These are phyloP conservation scores for Venturia asperata DNA, from an alignment of 2,329 filamentous ascomycete species.

Conservation along the genomic window DNA sequence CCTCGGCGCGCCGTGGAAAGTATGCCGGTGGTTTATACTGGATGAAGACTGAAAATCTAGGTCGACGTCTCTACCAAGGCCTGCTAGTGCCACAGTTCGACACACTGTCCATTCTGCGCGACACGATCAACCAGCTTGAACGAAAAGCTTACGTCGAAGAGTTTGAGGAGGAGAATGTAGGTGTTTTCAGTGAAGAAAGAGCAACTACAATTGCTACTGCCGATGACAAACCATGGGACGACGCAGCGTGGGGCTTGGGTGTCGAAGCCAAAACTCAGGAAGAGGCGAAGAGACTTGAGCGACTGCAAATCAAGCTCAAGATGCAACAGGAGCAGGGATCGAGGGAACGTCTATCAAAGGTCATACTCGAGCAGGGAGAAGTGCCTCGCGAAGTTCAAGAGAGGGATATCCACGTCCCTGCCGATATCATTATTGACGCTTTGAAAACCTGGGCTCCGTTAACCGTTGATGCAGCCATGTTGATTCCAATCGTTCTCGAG, in stretches of 20 bases:
- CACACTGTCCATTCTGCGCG: slow-evolving; percentile 20
- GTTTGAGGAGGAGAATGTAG: not conserved
- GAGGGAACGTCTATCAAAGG: not conserved
- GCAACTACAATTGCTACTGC: not conserved
- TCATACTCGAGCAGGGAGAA: not conserved
- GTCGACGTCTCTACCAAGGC: not conserved
- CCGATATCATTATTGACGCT: not conserved
- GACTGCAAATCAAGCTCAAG: not conserved
- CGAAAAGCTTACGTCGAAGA: not conserved
- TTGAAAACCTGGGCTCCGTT: not conserved
- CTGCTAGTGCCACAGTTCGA: slow-evolving; percentile 17
- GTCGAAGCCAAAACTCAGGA: not conserved
- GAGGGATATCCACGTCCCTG: not conserved
- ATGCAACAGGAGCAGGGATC: slow-evolving; percentile 2
- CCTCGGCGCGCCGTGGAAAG: not conserved
- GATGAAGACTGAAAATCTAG: slow-evolving; percentile 11
- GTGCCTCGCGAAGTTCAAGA: not conserved
- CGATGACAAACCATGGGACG: not conserved
- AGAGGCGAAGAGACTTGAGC: not conserved
- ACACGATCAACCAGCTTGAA: slow-evolving; percentile 1
- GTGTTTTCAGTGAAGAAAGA: not conserved
- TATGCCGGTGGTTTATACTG: slow-evolving; percentile 5
- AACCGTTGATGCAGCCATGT: slow-evolving; percentile 5
- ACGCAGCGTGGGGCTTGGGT: not conserved
- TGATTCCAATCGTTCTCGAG: not conserved